Evolutionary conservation across 805 yeast genomes (phyloP).

Genomic region (Nakazawaea peltata): DNA sequence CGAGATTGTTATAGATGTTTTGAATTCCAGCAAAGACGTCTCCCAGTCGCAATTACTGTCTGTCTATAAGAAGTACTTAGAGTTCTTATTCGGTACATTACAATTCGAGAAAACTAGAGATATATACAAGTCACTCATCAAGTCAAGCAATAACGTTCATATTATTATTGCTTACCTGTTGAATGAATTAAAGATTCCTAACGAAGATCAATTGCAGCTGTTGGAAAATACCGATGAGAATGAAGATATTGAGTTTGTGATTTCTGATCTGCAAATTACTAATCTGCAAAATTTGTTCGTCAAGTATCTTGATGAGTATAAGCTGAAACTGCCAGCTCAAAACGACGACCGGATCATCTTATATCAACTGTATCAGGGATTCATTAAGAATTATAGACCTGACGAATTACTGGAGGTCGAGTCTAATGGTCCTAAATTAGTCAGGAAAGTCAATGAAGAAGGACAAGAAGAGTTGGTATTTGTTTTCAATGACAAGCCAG

Average conservation of each 20-base stretch:
- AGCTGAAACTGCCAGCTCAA: constrained; percentile 13
- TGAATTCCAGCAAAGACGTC: too few relatives aligned
- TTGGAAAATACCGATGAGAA: constrained; percentile 27
- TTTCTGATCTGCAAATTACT: constrained; percentile 34
- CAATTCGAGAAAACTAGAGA: constrained; percentile 46
- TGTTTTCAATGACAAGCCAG: constrained; percentile 44
- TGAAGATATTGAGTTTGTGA: constrained; percentile 37
- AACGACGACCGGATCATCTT: constrained; percentile 41
- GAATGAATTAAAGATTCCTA: constrained; percentile 63
- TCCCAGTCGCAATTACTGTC: neutral
- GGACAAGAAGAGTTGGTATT: constrained; percentile 45
- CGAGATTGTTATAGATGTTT: constrained; percentile 36
- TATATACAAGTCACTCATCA: neutral
- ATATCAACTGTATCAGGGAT: constrained; percentile 53
- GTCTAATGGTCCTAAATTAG: constrained; percentile 38
- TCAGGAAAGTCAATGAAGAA: constrained; percentile 30
- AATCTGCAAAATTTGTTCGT: constrained; percentile 51
- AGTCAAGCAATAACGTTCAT: constrained; percentile 12
- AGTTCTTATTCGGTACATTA: constrained; percentile 15
- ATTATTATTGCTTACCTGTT: constrained; percentile 62
- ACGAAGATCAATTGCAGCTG: constrained; percentile 37
- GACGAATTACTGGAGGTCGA: constrained; percentile 30
- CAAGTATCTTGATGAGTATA: constrained; percentile 39
- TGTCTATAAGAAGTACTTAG: constrained; percentile 12
- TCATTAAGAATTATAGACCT: constrained; percentile 59